Percentiles rank a stretch among this genome's conserved stretches.
These are phyloP conservation scores for Paratinospora sagittata DNA, from an alignment of 164 flowering plant genomes.

Conservation along the genomic window DNA sequence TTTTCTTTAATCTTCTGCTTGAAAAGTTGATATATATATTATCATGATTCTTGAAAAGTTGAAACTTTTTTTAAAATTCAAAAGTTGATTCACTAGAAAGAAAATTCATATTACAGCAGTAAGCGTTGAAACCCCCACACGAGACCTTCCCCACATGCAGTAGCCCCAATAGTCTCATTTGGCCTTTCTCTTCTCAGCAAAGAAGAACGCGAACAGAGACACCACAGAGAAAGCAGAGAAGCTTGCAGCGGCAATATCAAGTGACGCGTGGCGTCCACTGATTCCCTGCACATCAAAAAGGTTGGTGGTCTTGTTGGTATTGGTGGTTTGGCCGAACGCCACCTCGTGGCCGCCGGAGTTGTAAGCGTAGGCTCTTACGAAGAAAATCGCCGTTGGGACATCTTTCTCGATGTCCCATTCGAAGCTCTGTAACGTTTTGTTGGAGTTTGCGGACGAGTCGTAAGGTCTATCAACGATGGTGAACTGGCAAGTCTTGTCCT, in stretches of 20 bases:
- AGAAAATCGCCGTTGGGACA: constrained; percentile 28
- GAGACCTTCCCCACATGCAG: no score
- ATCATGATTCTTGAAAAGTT: no score
- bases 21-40: no score
- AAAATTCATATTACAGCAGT: no score
- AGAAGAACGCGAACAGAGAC: constrained; percentile 55
- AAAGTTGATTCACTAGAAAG: no score
- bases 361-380: constrained; percentile 26
- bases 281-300: constrained; percentile 51
- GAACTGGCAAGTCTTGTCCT: constrained; percentile 59
- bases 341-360: constrained; percentile 26
- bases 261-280: constrained; percentile 59
- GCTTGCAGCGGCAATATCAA: constrained; percentile 59
- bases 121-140: no score
- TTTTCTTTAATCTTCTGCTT: no score
- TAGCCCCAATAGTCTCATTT: no score
- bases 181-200: constrained; percentile 62
- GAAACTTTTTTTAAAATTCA: no score
- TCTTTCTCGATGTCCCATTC: constrained; percentile 12
- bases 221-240: constrained; percentile 77
- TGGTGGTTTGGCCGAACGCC: constrained; percentile 71
- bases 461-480: constrained; percentile 31
- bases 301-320: constrained; percentile 36
- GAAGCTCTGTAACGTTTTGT: constrained; percentile 7
- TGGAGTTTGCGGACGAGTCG: constrained; percentile 15